Evolutionary conservation across 768 basidiomycete genomes (phyloP), one percentile per base, ranked within the genome.

Genomic region (Tricholoma sp.): DNA sequence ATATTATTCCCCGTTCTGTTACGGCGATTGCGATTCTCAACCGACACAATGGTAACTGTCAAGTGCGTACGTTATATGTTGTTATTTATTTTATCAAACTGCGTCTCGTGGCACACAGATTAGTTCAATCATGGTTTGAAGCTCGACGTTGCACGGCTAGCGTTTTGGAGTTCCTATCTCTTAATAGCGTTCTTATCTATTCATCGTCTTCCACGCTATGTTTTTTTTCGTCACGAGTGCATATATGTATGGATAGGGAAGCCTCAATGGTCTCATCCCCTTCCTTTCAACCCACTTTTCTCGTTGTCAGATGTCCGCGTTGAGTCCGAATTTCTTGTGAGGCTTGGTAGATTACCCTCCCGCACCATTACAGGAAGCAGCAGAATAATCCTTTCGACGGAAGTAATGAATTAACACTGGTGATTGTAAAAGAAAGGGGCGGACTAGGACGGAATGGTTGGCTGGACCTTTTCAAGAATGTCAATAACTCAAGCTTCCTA

Each of bases 41-140:
- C 58, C 58, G 18, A 55, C 49, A 16, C 37, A 59, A 34, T 55
- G 57, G 57, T 59, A 55, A 14, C 34, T 49, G 52, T n/a, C 12
- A 24, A 22, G 45, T 46, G 22, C 45, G 21, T 22, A 46, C 22
- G 45, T 21, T 46, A 46, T 22, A 46, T 46, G 11, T 46, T 46
- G 22, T 46, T 50, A 14, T 50, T 50, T 50, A 27, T 50, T 50
- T 29, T 29, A 50, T 29, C 47, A 50, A 50, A 18, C 5, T 27
- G n/a, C 16, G 19, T 50, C 29, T 50, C 47, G 47, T 50, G 47
- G 47, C 31, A 47, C 12, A 24, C 29, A 27, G 24, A 27, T 9
- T 5, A n/a, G 24, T 16, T 22, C 27, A 14, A 49, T 29, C 6
- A 29, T n/a, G 27, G 14, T 49, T 29, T 49, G 27, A 49, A 24